These are phyloP conservation scores for Boletus huronensis DNA, from an alignment of 768 basidiomycete genomes.

Conservation along the genomic window DNA sequence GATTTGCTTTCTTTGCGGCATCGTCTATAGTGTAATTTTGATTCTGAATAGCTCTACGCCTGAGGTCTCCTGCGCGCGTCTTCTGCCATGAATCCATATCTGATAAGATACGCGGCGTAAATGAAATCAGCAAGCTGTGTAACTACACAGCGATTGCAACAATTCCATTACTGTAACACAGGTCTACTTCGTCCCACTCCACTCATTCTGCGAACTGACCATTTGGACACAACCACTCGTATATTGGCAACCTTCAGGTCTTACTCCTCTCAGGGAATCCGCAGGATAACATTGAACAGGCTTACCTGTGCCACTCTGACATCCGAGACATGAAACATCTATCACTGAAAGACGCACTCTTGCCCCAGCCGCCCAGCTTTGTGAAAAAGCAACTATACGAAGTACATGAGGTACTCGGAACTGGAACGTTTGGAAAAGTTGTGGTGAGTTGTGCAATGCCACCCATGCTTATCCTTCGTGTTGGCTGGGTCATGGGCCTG, in stretches of 20 bases:
- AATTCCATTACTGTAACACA: too few species aligned
- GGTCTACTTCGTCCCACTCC: background rate
- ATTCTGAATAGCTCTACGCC: background rate
- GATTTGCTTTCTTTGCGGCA: background rate
- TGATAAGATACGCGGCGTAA: slow-evolving; percentile 20
- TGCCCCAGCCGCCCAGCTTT: slow-evolving; percentile 84
- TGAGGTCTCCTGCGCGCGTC: background rate
- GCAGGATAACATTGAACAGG: background rate
- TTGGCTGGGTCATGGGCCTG: background rate
- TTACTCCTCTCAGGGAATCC: background rate
- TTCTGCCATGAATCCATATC: too few species aligned
- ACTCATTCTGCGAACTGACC: background rate
- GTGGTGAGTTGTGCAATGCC: slow-evolving; percentile 47
- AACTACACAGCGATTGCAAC: background rate
- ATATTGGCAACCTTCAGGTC: background rate
- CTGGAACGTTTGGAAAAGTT: slow-evolving; percentile 90
- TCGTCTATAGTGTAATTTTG: background rate
- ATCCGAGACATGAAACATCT: slow-evolving; percentile 29
- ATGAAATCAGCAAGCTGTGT: slow-evolving; percentile 15
- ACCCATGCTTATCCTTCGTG: background rate
- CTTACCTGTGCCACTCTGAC: background rate
- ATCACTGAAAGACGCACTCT: slow-evolving; percentile 52
- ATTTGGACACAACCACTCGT: background rate
- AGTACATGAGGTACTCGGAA: slow-evolving; percentile 68
- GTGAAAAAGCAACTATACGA: slow-evolving; percentile 82